Percentiles rank a stretch among this genome's conserved stretches.
Conservation (phyloP, 805 yeast genomes). For the Schwanniomyces occidentalis region DNA sequence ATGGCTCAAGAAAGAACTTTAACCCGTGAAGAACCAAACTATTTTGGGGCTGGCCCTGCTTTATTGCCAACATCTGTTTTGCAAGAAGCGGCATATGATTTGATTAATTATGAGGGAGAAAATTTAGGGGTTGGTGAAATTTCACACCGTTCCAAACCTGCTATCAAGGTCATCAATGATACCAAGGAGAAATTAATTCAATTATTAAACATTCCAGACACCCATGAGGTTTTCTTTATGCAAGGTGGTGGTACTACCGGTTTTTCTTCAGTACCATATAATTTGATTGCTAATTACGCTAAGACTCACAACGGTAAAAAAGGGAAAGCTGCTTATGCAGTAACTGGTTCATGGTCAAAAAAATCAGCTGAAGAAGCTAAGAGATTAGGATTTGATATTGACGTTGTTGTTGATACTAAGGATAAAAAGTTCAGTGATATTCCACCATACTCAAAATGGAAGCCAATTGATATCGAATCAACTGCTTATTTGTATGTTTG, state of each 20-base stretch:
- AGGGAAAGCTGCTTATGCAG: constrained; percentile 82
- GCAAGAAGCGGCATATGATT: constrained; percentile 83
- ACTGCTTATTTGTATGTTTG: constrained; percentile 87
- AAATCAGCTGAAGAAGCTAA: constrained; percentile 85
- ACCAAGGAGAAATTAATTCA: constrained; percentile 68
- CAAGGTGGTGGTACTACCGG: constrained; percentile 99
- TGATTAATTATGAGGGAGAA: constrained; percentile 64
- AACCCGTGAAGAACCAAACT: constrained; percentile 69
- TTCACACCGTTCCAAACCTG: constrained; percentile 90
- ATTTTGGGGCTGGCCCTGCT: constrained; percentile 99
- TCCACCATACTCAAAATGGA: constrained; percentile 69
- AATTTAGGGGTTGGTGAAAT: constrained; percentile 95
- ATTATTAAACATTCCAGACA: constrained; percentile 77
- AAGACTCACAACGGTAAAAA: constrained; percentile 63
- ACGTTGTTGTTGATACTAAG: constrained; percentile 67
- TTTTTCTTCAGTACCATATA: constrained; percentile 83
- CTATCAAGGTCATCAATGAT: constrained; percentile 70
- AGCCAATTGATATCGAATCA: constrained; percentile 50
- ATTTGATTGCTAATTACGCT: constrained; percentile 73
- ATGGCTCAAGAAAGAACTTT: constrained; percentile 24
- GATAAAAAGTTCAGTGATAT: constrained; percentile 61
- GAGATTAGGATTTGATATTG: constrained; percentile 77
- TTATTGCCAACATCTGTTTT: constrained; percentile 80
- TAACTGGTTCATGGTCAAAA: constrained; percentile 93
- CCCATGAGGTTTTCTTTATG: constrained; percentile 90